phyloP scores from a whole-genome alignment of 2,329 filamentous ascomycete species.

The Colletotrichum magnum region DNA sequence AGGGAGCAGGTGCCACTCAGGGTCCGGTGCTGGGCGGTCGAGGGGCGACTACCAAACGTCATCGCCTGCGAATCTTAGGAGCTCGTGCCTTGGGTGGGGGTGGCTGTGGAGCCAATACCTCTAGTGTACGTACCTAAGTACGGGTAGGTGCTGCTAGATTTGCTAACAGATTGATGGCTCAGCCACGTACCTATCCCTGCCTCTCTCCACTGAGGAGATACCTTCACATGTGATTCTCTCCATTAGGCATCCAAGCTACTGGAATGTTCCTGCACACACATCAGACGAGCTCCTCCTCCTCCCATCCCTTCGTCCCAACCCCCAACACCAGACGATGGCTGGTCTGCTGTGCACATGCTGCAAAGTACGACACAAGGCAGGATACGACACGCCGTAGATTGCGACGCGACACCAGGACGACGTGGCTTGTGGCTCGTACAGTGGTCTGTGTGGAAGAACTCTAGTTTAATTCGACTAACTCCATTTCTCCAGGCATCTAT shows the following conservation, averaged over 20 bases:
- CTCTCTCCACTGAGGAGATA: not conserved
- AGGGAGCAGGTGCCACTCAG: conserved; percentile 29
- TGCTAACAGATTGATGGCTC: conserved; percentile 7
- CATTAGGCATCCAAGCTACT: conserved; percentile 14
- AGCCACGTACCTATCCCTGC: conserved; percentile 13
- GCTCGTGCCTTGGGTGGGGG: conserved; percentile 35
- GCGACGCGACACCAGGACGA: conserved; percentile 30
- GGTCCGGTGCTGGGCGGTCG: conserved; percentile 14
- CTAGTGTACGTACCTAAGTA: too few species aligned
- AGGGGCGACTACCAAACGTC: conserved; percentile 36
- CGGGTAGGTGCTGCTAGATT: not conserved
- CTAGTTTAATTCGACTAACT: conserved; percentile 3
- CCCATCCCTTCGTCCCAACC: conserved; percentile 2
- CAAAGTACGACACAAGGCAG: too few species aligned
- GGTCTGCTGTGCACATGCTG: too few species aligned
- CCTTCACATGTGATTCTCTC: conserved; percentile 28
- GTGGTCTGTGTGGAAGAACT: conserved; percentile 15
- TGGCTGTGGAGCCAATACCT: conserved; percentile 10
- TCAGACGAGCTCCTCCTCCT: conserved; percentile 21
- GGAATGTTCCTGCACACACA: conserved; percentile 27
- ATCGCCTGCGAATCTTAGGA: conserved; percentile 28
- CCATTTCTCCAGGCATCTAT: not conserved
- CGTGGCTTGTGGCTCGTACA: conserved; percentile 33
- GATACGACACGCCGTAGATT: not conserved
- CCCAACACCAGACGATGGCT: conserved; percentile 27